Percentiles rank a stretch among this genome's conserved stretches.
Conservation (phyloP, 2,329 filamentous ascomycete species). For the Penicillium nordicum region DNA sequence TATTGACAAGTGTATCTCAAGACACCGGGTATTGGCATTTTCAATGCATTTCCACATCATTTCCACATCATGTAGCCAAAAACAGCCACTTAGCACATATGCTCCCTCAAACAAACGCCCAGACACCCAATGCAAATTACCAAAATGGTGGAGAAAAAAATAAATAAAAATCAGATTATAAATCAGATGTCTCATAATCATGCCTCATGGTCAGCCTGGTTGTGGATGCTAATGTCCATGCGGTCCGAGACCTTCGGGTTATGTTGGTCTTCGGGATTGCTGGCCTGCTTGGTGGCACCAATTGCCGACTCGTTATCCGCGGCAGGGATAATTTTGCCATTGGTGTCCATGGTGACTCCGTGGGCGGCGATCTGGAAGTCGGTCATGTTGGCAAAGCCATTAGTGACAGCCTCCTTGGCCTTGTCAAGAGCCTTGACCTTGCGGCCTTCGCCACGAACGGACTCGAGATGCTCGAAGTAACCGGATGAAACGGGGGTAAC, state of each 20-base stretch:
- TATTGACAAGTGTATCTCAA: slow-evolving; percentile 5
- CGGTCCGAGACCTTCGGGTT: slow-evolving; percentile 42
- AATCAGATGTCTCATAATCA: slow-evolving; percentile 24
- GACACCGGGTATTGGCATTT: slow-evolving; percentile 9
- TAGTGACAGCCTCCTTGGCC: slow-evolving; percentile 62
- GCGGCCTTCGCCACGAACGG: slow-evolving; percentile 65
- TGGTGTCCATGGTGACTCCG: slow-evolving; percentile 55
- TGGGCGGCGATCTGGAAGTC: slow-evolving; percentile 63
- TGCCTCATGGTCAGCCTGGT: slow-evolving; percentile 45
- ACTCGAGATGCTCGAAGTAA: slow-evolving; percentile 79
- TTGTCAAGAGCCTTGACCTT: slow-evolving; percentile 65
- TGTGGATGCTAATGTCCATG: slow-evolving; percentile 62
- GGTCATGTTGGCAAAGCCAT: slow-evolving; percentile 58
- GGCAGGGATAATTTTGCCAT: slow-evolving; percentile 57
- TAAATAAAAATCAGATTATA: background rate
- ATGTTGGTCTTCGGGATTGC: slow-evolving; percentile 31
- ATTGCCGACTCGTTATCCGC: background rate
- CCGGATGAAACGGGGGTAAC: slow-evolving; percentile 72
- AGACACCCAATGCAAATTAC: slow-evolving; percentile 23
- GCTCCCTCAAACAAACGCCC: slow-evolving; percentile 20
- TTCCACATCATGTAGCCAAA: slow-evolving; percentile 14
- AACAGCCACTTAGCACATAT: slow-evolving; percentile 13
- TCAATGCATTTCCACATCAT: slow-evolving; percentile 14
- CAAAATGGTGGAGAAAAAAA: slow-evolving; percentile 1
- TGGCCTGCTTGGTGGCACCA: background rate